Conservation (phyloP, 2,329 filamentous ascomycete genomes). For the Colletotrichum noveboracense region DNA sequence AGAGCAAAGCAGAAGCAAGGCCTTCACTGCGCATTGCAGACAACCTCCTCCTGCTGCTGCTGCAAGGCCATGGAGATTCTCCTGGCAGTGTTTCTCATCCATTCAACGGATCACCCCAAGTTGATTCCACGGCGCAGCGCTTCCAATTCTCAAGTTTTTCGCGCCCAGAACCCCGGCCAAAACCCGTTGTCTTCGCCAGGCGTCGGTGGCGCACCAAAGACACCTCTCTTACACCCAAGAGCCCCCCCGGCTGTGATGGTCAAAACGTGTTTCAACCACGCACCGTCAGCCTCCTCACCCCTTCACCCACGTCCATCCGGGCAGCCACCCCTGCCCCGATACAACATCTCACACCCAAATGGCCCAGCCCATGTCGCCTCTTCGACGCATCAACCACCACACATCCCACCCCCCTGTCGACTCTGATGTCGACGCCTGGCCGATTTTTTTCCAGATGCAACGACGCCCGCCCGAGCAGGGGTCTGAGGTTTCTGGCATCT, state of each 20-base stretch:
- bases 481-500: slow-evolving; percentile 23
- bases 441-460: slow-evolving; percentile 11
- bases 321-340: neutral
- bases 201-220: neutral
- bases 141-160: neutral
- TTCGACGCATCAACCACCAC: neutral
- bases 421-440: neutral
- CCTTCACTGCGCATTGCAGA: neutral
- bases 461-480: slow-evolving; percentile 29
- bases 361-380: neutral
- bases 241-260: slow-evolving; percentile 8
- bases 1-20: neutral
- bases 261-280: slow-evolving; percentile 37
- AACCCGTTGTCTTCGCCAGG: neutral
- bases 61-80: neutral
- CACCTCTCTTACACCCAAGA: slow-evolving; percentile 7
- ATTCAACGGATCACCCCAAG: neutral
- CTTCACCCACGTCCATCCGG: slow-evolving; percentile 1
- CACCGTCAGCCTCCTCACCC: slow-evolving; percentile 21
- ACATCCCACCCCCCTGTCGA: slow-evolving; percentile 7
- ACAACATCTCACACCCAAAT: neutral
- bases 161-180: neutral
- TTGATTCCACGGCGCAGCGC: neutral
- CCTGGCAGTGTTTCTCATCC: neutral
- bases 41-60: neutral